Evolutionary conservation across 306 rosid genomes (phyloP), one percentile per base, ranked within the genome.

Genomic region (Datisca glomerata): DNA sequence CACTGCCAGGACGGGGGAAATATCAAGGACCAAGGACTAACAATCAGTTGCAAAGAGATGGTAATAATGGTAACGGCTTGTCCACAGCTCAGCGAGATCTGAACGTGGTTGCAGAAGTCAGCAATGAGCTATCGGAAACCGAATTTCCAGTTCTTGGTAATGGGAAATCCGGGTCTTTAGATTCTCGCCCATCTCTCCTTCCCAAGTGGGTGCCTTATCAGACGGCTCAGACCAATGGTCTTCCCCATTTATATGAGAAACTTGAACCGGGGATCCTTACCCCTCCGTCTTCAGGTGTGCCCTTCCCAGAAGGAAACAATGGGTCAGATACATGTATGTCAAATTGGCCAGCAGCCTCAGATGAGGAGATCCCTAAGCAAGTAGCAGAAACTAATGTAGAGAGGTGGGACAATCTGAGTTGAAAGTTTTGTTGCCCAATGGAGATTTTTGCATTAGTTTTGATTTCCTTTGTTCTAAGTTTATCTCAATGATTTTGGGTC

Each of bases 1-100:
- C 63, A 33, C 43, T 31, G 12, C 47, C 62, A 38, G 76, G 69
- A 25, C 71, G 70, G 66, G 83, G 70, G 62, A 73, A 78, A 68
- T 63, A 61, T 37, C 74, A 51, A 40, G 68, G 61, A 21, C 55
- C 56, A 1, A 67, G 64, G 70, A 23, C 29, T 38, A 65, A 61
- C 31, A 72, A 59, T 13, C 79, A 64, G 49, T 48, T 46, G 24
- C 78, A 63, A 51, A 68, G 81, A 59, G 41, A 57, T 14, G 1
- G n/a, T n/a, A n/a, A 50, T 50, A 51, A 55, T 19, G 53, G 39
- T 25, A 62, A 57, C 58, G 71, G 78, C 60, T 21, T 68, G 7
- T 25, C 66, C 56, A 57, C 49, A 14, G 45, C 65, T 50, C 61
- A 71, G 41, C 71, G 31, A 41, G 71, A 64, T 54, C 53, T 66